Evolutionary conservation across 2,329 filamentous ascomycete genomes (phyloP), one percentile per base, ranked within the genome.

Genomic region (Aspergillus felis): DNA sequence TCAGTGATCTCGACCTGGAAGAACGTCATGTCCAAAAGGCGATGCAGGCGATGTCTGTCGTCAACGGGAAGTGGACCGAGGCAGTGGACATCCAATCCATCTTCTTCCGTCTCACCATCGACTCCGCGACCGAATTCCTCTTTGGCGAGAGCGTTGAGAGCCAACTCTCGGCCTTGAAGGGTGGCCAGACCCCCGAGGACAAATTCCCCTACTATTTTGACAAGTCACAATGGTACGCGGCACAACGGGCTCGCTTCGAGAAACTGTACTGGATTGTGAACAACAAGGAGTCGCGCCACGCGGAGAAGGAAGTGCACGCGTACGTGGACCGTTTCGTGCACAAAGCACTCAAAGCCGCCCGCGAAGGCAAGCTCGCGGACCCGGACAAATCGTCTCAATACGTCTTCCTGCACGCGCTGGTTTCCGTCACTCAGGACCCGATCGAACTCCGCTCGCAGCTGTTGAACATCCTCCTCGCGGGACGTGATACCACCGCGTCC

Each of bases 111-210:
- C 88, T 87, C 68, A 92, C 91, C 0, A 81, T 97, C 28, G 92
- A 96, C 73, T 87, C 90, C 7, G 86, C 90, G 1, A 96, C 92
- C 0, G 89, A 95, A 65, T 96, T 96, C 70, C 77, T 97, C 28
- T 83, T 96, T 2, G 92, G 92, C 3, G 80, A 86, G 59, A 89
- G 89, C 61, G 87, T 92, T 22, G 84, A 83, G 50, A 86, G 82
- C 63, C 75, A 78, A 53, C 56, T 72, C 12, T 68, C 67, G 35
- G 71, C 70, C 1, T 53, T 74, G 3, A 64, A 77, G 29, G 68
- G 68, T 29, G 83, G 84, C 0, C 50, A 57, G n/a, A 52, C 83
- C 83, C 2, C 79, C 81, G 55, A 82, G 84, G 53, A 64, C 27
- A 62, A 67, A n/a, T 76, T 77, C 57, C 67, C 70, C 42, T 50